Evolutionary conservation across 1,139 yeast species (phyloP), one percentile per base, ranked within the genome.

Genomic region (Keqinozyma sinolaborantium): DNA sequence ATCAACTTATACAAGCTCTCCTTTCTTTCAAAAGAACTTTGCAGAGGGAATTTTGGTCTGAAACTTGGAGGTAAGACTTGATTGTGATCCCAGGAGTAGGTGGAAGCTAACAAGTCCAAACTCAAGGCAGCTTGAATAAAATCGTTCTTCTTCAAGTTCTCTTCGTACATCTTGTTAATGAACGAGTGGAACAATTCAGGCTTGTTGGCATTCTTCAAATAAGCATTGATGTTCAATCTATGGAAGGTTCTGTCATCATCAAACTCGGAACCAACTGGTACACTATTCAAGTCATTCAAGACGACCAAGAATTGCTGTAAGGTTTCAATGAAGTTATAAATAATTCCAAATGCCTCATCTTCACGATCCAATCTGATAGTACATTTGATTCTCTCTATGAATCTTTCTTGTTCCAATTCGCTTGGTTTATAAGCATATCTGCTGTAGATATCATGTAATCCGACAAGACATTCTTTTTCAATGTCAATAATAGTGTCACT

Each of bases 221-320:
- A 85, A 30, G 88, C 82, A 43, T 84, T 77, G 48, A 86, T 82
- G 48, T 82, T 83, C 48, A 87, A 68, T 39, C 79, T 78, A 51
- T 83, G 85, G 73, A 84, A 83, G 3, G 88, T 81, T 51, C 95
- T 69, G 54, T 87, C 95, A 50, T 84, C 95, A 46, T 83, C 92
- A 56, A 83, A 87, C 48, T 87, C 95, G 29, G 81, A 80, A 14
- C 90, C 92, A 30, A 73, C 73, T 14, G 96, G 95, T 35, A 87
- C 86, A 42, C 76, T 73, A 44, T 76, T 75, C 47, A 83, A 73
- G 47, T 84, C 87, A 39, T 79, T 70, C 48, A 84, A 69, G 14
- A 80, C 77, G 33, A 73, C 75, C 40, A 86, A 59, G 56, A 86
- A 84, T 21, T 78, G 82, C 23, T 78, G 56, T 26, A 85, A 53